Percentiles rank a stretch among this genome's conserved stretches.
phyloP scores from a whole-genome alignment of 768 basidiomycete species.

The Agrocybe praecox region DNA sequence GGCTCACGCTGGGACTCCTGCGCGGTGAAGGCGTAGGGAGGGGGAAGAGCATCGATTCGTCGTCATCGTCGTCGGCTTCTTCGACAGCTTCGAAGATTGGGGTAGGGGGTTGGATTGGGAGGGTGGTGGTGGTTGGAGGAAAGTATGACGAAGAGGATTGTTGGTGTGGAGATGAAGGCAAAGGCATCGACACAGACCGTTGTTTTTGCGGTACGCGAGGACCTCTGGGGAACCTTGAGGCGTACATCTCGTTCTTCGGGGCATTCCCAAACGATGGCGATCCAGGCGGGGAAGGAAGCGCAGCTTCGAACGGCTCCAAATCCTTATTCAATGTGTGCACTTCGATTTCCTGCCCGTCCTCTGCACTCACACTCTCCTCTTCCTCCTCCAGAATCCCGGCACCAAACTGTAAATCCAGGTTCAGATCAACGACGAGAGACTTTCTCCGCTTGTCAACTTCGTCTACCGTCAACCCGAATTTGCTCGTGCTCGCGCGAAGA shows the following conservation, averaged over 20 bases:
- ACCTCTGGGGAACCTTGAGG: constrained; percentile 7
- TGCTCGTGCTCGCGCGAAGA: constrained; percentile 8
- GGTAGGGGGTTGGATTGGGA: background rate
- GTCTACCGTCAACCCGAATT: constrained; percentile 55
- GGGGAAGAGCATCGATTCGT: constrained; percentile 60
- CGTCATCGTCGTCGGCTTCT: constrained; percentile 50
- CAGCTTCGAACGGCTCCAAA: constrained; percentile 4
- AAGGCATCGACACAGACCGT: constrained; percentile 10
- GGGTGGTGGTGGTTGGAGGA: background rate
- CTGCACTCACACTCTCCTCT: background rate
- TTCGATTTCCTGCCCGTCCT: constrained; percentile 11
- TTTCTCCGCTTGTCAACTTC: constrained; percentile 63
- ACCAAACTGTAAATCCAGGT: background rate
- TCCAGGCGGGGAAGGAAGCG: constrained; percentile 6
- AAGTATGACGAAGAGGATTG: constrained; percentile 5
- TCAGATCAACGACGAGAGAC: constrained; percentile 22
- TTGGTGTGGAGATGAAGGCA: constrained; percentile 4
- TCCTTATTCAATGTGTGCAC: background rate
- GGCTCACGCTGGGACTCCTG: constrained; percentile 41
- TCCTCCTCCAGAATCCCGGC: background rate
- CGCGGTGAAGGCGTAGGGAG: constrained; percentile 48
- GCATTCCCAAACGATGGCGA: constrained; percentile 10
- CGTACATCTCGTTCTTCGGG: no score
- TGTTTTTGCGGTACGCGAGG: constrained; percentile 12
- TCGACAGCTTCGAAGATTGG: constrained; percentile 15